Evolutionary conservation across 2,329 filamentous ascomycete species (phyloP).

Genomic region (Penicillium sp.): DNA sequence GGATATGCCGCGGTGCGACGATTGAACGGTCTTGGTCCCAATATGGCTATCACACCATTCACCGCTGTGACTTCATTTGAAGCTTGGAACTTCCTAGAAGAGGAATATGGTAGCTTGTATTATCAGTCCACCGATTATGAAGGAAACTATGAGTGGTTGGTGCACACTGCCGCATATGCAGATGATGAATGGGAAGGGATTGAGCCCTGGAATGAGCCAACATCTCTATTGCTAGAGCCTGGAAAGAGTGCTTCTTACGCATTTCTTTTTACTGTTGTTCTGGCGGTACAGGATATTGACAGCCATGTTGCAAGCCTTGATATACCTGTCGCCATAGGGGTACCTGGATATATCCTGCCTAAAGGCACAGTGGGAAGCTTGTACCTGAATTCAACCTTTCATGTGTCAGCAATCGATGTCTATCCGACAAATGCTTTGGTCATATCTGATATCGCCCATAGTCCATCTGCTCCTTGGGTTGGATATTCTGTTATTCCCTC

Average conservation of each 20-base stretch:
- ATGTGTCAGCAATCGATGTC: constrained; percentile 39
- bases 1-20: constrained; percentile 55
- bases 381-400: constrained; percentile 40
- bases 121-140: constrained; percentile 57
- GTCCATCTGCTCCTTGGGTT: constrained; percentile 17
- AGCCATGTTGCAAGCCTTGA: constrained; percentile 41
- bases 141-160: constrained; percentile 60
- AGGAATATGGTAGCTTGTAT: constrained; percentile 32
- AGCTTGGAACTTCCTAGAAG: constrained; percentile 55
- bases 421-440: constrained; percentile 38
- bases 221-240: constrained; percentile 43
- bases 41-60: constrained; percentile 54
- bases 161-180: constrained; percentile 51
- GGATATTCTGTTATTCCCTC: neutral
- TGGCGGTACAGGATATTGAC: constrained; percentile 45
- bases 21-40: constrained; percentile 50
- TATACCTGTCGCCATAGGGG: constrained; percentile 49
- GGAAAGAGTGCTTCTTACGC: constrained; percentile 49
- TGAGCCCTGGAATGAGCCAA: constrained; percentile 54
- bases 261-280: constrained; percentile 49
- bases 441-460: constrained; percentile 34
- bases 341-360: constrained; percentile 55
- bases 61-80: constrained; percentile 47
- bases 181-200: constrained; percentile 53
- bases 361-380: constrained; percentile 46